A percentile compares a stretch with the other conserved stretches of the same genome.
Conservation (phyloP, 345 rosid genomes). For the Dimocarpus longan region DNA sequence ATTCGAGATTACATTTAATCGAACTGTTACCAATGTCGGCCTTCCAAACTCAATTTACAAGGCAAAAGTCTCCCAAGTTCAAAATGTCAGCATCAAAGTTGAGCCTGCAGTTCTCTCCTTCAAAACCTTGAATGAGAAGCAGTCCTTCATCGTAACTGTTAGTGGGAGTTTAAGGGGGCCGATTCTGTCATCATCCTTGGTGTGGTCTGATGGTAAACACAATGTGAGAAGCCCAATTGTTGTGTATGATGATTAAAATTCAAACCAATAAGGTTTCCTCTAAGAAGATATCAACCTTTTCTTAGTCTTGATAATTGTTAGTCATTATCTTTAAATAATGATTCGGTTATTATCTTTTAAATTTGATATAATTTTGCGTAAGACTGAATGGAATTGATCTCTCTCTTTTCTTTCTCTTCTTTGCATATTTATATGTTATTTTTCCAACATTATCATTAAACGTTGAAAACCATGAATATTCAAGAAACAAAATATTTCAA, state of each 20-base stretch:
- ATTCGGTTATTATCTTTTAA: too few relatives aligned
- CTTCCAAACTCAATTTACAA: not conserved
- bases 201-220: slow-evolving; percentile 24
- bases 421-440: too few relatives aligned
- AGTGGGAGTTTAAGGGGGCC: not conserved
- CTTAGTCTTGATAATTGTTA: too few relatives aligned
- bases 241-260: not conserved
- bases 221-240: slow-evolving; percentile 26
- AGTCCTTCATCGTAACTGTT: slow-evolving; percentile 27
- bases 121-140: slow-evolving; percentile 22
- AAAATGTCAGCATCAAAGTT: slow-evolving; percentile 25
- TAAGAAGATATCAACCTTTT: too few relatives aligned
- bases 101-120: slow-evolving; percentile 29
- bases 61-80: slow-evolving; percentile 5
- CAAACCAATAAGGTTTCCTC: too few relatives aligned
- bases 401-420: too few relatives aligned
- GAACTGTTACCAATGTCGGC: slow-evolving; percentile 47
- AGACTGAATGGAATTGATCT: too few relatives aligned
- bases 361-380: too few relatives aligned
- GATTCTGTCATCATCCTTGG: not conserved
- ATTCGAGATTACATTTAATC: slow-evolving; percentile 27
- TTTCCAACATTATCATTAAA: too few relatives aligned
- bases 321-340: too few relatives aligned
- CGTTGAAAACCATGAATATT: too few relatives aligned
- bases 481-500: too few relatives aligned